phyloP scores from a whole-genome alignment of 2,329 filamentous ascomycete species.

The Exophiala calicioides region DNA sequence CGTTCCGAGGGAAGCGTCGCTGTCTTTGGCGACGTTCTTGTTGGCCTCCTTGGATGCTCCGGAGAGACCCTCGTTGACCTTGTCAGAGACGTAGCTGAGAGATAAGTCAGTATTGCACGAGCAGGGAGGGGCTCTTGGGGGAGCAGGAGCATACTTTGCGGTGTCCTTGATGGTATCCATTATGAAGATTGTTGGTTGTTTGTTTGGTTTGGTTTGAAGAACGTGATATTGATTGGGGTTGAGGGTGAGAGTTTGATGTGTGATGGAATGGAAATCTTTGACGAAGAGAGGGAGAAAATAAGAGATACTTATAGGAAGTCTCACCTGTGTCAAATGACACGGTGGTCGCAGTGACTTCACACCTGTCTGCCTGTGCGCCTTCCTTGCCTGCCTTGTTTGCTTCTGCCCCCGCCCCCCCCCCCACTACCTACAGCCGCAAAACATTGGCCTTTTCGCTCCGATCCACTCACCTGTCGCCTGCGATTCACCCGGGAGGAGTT shows the following conservation, averaged over 20 bases:
- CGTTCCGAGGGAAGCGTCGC: constrained; percentile 54
- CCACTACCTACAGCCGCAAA: neutral
- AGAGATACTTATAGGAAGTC: constrained; percentile 23
- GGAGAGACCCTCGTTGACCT: constrained; percentile 58
- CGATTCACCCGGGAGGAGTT: too few relatives aligned
- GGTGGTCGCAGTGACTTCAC: constrained; percentile 1
- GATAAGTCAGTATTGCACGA: constrained; percentile 45
- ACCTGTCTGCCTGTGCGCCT: neutral
- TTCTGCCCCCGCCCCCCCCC: neutral
- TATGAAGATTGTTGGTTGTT: constrained; percentile 21
- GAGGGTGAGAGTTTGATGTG: constrained; percentile 1
- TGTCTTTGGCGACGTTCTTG: constrained; percentile 68
- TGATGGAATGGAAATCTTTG: constrained; percentile 14
- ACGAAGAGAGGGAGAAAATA: constrained; percentile 2
- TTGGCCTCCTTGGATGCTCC: constrained; percentile 68
- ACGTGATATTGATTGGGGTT: constrained; percentile 4
- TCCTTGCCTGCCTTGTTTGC: neutral
- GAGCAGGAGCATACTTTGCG: constrained; percentile 26
- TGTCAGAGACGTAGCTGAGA: constrained; percentile 69
- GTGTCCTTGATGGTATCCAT: constrained; percentile 32
- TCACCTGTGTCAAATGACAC: too few relatives aligned
- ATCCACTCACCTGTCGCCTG: too few relatives aligned
- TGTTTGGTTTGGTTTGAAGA: constrained; percentile 20
- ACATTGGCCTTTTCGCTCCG: neutral
- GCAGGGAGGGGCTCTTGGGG: neutral